A percentile compares a stretch with the other conserved stretches of the same genome.
phyloP scores from a whole-genome alignment of 2,329 filamentous ascomycete genomes.

The Lachnellula occidentalis region DNA sequence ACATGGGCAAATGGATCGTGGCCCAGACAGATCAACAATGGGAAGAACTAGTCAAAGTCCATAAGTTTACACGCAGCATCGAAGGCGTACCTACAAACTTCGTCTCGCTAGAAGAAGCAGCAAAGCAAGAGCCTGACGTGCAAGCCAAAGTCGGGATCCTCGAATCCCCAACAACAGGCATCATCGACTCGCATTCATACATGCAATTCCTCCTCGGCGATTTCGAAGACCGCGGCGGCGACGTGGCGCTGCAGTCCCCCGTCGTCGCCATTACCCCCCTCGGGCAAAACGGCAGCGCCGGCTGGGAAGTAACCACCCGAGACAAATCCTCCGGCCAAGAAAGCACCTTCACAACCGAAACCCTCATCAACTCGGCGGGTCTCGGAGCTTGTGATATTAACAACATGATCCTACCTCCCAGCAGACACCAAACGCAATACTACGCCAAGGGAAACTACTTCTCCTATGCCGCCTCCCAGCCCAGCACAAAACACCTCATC shows the following conservation, averaged over 20 bases:
- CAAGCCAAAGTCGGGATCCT: slow-evolving; percentile 66
- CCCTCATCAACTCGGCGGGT: slow-evolving; percentile 80
- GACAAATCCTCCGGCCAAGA: slow-evolving; percentile 43
- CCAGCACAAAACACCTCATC: slow-evolving; percentile 66
- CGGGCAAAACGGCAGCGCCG: slow-evolving; percentile 42
- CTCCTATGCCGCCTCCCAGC: slow-evolving; percentile 64
- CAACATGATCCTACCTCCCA: slow-evolving; percentile 69
- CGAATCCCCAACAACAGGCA: slow-evolving; percentile 82
- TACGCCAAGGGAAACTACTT: slow-evolving; percentile 98
- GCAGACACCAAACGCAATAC: slow-evolving; percentile 55
- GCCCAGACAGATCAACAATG: slow-evolving; percentile 69
- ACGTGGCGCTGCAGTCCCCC: slow-evolving; percentile 61
- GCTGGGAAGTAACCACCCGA: slow-evolving; percentile 63
- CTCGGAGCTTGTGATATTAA: slow-evolving; percentile 69
- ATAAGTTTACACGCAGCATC: slow-evolving; percentile 38
- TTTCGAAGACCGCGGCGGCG: slow-evolving; percentile 72
- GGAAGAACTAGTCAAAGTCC: slow-evolving; percentile 43
- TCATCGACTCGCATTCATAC: slow-evolving; percentile 78
- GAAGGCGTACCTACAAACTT: slow-evolving; percentile 65
- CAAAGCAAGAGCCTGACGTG: slow-evolving; percentile 66
- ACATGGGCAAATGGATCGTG: slow-evolving; percentile 90
- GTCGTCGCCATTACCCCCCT: slow-evolving; percentile 51
- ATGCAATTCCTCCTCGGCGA: slow-evolving; percentile 76
- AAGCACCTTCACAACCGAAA: slow-evolving; percentile 64
- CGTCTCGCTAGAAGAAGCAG: slow-evolving; percentile 57